Base-by-base conservation (phyloP, 1,284 basidiomycete species). In the Coniferiporia weirii region DNA sequence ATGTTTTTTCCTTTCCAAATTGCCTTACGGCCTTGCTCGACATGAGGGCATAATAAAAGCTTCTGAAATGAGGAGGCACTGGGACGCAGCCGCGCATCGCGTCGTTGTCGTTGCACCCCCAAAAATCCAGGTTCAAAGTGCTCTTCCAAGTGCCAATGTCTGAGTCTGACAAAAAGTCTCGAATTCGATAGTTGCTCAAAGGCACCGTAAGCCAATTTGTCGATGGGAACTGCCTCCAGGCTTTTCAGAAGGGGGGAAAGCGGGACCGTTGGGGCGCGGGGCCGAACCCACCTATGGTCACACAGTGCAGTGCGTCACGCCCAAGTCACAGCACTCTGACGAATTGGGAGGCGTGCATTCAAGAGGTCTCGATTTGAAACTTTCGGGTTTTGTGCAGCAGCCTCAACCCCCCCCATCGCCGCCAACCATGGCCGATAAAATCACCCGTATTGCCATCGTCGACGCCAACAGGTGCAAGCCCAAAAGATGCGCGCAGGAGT, bases 381-480 rank as follows among this genome's bases (percentile, higher is more conserved):
- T 46, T 46, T 46, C 17, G 44, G 19, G 17, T 17, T n/a, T 46
- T 46, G 44, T 46, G 17, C 19, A 17, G 15, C 19, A 17, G 27
- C 27, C n/a, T 27, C 27, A 27, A n/a, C 20, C 48, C 49, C 40
- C 48, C 36, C 40, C 48, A 32, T 48, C 47, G 49, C 32, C 50
- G 48, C 38, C 27, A 27, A 56, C 46, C 54, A 61, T 57, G 60
- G 34, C 61, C 19, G 93, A 95, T 78, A 95, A 94, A 75, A 93
- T 96, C 67, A 97, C 94, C 53, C 88, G 95, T 81, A 93, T 97
- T 68, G 94, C 94, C 64, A 94, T 97, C 70, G 92, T 97, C 68
- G 92, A 95, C 69, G 72, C 91, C 45, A 95, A 96, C 78, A 85
- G 90, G 67, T 97, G 93, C 78, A 95, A 95, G 70, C 93, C 94